These are phyloP conservation scores for Penicillium sp. DNA, from an alignment of 2,329 filamentous ascomycete genomes.

Conservation along the genomic window DNA sequence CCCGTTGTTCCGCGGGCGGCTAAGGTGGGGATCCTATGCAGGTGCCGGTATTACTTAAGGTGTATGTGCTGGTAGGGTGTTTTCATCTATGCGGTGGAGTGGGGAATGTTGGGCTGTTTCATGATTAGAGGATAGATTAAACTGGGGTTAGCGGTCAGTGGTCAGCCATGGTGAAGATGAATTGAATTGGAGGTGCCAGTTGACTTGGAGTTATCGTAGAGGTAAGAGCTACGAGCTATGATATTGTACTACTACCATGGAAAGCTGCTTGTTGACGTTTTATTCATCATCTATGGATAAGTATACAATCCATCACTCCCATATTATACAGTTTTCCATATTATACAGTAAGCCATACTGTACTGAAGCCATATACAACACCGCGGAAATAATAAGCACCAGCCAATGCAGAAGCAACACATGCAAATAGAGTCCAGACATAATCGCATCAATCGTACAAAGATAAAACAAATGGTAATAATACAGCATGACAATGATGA, in stretches of 20 bases:
- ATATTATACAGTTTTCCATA: constrained; percentile 19
- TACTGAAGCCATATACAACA: constrained; percentile 15
- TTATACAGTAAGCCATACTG: constrained; percentile 9
- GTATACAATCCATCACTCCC: constrained; percentile 8
- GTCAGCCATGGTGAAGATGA: background rate
- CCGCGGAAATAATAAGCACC: constrained; percentile 17
- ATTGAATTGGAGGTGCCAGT: background rate
- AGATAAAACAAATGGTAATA: constrained; percentile 18
- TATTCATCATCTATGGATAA: constrained; percentile 7
- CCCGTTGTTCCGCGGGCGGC: constrained; percentile 5
- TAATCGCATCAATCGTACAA: constrained; percentile 28
- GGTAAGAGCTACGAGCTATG: too few relatives aligned
- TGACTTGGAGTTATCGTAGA: background rate
- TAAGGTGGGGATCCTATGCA: constrained; percentile 1
- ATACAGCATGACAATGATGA: constrained; percentile 23
- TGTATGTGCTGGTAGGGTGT: background rate
- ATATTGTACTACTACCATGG: too few relatives aligned
- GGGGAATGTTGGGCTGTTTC: background rate
- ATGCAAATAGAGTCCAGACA: constrained; percentile 23
- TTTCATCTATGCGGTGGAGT: background rate
- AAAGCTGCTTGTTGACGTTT: background rate
- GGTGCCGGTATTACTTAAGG: constrained; percentile 1
- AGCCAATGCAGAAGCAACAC: constrained; percentile 23
- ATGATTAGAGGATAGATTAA: background rate
- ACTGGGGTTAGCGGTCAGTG: background rate